phyloP scores from a whole-genome alignment of 805 yeast genomes.

The Alloascoidea hylecoeti region DNA sequence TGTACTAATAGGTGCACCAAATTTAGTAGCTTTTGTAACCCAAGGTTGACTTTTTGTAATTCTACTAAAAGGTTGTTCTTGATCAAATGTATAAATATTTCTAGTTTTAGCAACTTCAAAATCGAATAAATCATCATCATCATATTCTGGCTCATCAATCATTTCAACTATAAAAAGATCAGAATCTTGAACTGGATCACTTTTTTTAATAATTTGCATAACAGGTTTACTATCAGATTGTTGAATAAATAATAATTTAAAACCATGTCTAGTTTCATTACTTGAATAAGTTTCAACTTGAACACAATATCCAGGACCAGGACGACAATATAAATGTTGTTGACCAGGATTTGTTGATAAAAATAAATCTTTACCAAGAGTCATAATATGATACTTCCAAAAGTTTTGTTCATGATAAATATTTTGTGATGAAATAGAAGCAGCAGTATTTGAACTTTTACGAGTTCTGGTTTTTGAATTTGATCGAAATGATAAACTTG shows the following conservation, averaged over 20 bases:
- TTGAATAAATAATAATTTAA: not conserved
- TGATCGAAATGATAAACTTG: not conserved
- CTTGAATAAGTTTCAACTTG: not conserved
- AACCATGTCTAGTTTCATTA: not conserved
- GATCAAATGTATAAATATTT: not conserved
- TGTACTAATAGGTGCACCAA: not conserved
- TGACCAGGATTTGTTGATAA: conserved; percentile 1
- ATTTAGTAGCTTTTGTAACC: conserved; percentile 1
- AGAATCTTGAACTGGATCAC: not conserved
- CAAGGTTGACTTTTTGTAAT: not conserved
- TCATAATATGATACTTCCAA: conserved; percentile 3
- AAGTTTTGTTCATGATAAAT: conserved; percentile 1
- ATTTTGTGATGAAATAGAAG: not conserved
- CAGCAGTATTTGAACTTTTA: not conserved
- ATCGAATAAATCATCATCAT: not conserved
- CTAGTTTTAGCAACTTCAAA: conserved; percentile 1
- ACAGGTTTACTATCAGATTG: not conserved
- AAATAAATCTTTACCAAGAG: not conserved
- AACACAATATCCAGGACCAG: conserved; percentile 2
- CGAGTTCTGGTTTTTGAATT: not conserved
- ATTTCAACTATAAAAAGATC: not conserved
- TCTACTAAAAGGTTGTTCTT: not conserved
- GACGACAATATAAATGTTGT: conserved; percentile 1
- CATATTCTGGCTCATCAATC: not conserved
- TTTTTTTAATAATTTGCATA: not conserved